Evolutionary conservation across 306 rosid species (phyloP), one percentile per base, ranked within the genome.

Genomic region (Quercus glauca): DNA sequence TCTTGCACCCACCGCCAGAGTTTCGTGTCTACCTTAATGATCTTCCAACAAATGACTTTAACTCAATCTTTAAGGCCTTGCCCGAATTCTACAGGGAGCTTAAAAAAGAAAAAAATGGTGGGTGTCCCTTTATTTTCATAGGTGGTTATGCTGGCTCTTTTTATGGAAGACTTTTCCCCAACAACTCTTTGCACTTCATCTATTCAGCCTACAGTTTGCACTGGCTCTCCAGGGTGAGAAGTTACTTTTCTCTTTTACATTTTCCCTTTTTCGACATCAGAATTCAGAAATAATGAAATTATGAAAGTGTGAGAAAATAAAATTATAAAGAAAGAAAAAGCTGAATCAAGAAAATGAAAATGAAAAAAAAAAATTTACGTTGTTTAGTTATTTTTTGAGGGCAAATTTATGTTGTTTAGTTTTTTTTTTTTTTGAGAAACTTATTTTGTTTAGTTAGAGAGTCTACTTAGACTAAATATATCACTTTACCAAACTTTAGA

Each of bases 141-240:
- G 99, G 97, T 19, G 99, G 86, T n/a, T 94, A 92, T 82, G 97
- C 99, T 31, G 99, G 97, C 60, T 92, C 97, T 5, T 94, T 94
- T 82, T 94, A 94, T 80, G 88, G 92, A 63, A 90, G 97, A 76
- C 91, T 94, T 10, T 88, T 94, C 58, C 99, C 99, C 63, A 90
- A 84, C 80, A 83, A 79, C 76, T 87, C 78, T 83, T 82, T 94
- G 87, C 97, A 94, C 97, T 87, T 92, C 79, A 93, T 92, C 79
- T 88, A 92, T 81, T 91, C 99, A 31, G 87, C 97, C 33, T 83
- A 88, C 82, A 79, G 97, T 79, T 80, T 95, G 28, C 99, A 95
- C 85, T 95, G 99, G 98, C 98, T 95, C 73, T 92, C 97, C 49
- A 90, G 76, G 93, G 98, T 92, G 52, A 69, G 68, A 73, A 67